A percentile compares a stretch with the other conserved stretches of the same genome.
phyloP scores from a whole-genome alignment of 495 filamentous ascomycete species.

The Penicillium malachiteum region DNA sequence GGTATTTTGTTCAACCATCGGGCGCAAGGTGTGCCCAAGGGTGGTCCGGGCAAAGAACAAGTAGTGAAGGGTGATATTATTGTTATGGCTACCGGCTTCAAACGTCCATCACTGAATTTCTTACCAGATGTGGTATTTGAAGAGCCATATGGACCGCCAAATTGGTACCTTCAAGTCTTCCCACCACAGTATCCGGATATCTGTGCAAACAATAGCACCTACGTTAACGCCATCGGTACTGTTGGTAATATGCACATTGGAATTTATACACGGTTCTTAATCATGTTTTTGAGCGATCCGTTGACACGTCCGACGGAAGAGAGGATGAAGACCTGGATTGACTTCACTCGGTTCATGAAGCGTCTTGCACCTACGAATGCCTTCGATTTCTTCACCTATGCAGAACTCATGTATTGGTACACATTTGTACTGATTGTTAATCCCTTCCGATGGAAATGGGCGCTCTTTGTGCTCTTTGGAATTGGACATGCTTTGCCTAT shows the following conservation, averaged over 20 bases:
- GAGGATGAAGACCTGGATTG: constrained; percentile 84
- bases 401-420: constrained; percentile 84
- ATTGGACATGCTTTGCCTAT: constrained; percentile 65
- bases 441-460: constrained; percentile 78
- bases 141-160: constrained; percentile 71
- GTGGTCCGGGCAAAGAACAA: constrained; percentile 63
- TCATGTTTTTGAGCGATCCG: constrained; percentile 83
- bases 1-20: constrained; percentile 71
- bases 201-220: constrained; percentile 81
- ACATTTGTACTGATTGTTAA: constrained; percentile 74
- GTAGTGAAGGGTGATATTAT: constrained; percentile 71
- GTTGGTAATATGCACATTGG: constrained; percentile 88
- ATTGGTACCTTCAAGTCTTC: constrained; percentile 87
- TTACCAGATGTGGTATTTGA: constrained; percentile 69
- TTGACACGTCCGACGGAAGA: constrained; percentile 66
- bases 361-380: constrained; percentile 62
- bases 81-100: constrained; percentile 81
- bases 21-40: constrained; percentile 68
- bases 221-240: constrained; percentile 73
- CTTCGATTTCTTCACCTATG: constrained; percentile 87
- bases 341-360: constrained; percentile 78
- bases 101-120: constrained; percentile 69
- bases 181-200: constrained; percentile 61
- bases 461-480: constrained; percentile 75
- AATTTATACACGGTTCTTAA: constrained; percentile 79